phyloP scores from a whole-genome alignment of 202 grass and related monocot genomes.

The Carex arenaria region DNA sequence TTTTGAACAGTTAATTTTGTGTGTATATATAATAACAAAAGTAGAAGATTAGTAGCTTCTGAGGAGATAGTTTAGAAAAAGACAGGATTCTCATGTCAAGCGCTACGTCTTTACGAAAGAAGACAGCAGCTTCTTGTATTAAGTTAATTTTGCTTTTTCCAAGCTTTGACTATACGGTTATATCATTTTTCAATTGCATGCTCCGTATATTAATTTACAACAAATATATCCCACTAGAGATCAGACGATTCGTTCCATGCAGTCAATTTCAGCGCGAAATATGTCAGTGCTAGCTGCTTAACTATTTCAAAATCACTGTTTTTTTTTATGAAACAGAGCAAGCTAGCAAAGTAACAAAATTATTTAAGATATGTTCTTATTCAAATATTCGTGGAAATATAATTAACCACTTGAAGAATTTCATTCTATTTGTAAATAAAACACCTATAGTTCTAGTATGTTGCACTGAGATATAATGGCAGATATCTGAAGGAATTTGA shows the following conservation, averaged over 20 bases:
- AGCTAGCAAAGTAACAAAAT: neutral
- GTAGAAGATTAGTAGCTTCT: constrained; percentile 18
- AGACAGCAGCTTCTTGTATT: constrained; percentile 20
- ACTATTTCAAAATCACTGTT: neutral
- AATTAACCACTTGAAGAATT: neutral
- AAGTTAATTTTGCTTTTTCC: constrained; percentile 18
- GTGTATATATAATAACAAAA: constrained; percentile 9
- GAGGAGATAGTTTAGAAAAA: constrained; percentile 15
- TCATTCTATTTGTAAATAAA: neutral
- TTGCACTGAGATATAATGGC: too few species aligned
- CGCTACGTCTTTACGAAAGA: constrained; percentile 19
- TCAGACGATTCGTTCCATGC: neutral
- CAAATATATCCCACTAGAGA: constrained; percentile 1
- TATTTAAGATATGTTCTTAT: neutral
- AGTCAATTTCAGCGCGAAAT: constrained; percentile 22
- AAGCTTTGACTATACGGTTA: constrained; percentile 26
- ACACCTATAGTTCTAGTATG: neutral
- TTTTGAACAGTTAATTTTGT: constrained; percentile 9
- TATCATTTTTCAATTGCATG: constrained; percentile 19
- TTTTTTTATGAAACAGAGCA: neutral
- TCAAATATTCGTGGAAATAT: neutral
- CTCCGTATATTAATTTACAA: neutral
- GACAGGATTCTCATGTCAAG: constrained; percentile 32
- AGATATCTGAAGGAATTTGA: neutral
- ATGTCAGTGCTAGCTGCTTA: neutral